Evolutionary conservation across 768 basidiomycete genomes (phyloP).

Genomic region (Suillus weaverae): DNA sequence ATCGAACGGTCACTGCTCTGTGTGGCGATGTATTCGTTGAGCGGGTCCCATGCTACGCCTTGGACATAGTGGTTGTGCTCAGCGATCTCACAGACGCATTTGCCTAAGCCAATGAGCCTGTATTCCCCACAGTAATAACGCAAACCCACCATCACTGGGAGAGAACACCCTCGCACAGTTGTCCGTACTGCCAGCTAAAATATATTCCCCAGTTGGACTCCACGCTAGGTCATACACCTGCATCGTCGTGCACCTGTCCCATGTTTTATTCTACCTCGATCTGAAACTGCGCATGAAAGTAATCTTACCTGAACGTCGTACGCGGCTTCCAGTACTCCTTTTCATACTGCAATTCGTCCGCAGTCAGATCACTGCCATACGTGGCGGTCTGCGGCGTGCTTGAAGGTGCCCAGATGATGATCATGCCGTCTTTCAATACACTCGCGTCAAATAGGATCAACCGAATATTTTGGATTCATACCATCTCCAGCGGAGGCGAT

Average conservation of each 20-base stretch:
- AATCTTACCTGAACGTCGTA: slow-evolving; percentile 74
- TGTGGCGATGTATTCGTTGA: slow-evolving; percentile 96
- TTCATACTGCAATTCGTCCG: slow-evolving; percentile 83
- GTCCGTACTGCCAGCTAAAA: slow-evolving; percentile 96
- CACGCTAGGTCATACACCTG: slow-evolving; percentile 98
- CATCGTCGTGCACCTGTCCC: slow-evolving; percentile 82
- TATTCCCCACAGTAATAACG: slow-evolving; percentile 3
- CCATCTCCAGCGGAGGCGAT: slow-evolving; percentile 98
- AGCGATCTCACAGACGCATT: slow-evolving; percentile 85
- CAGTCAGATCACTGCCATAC: slow-evolving; percentile 80
- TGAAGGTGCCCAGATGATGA: slow-evolving; percentile 92
- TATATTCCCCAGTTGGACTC: slow-evolving; percentile 93
- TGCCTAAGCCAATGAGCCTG: slow-evolving; percentile 47
- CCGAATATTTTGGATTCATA: slow-evolving; percentile 39
- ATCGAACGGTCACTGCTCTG: slow-evolving; percentile 96
- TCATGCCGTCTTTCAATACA: slow-evolving; percentile 78
- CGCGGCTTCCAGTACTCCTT: slow-evolving; percentile 95
- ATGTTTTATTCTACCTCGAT: slow-evolving; percentile 14
- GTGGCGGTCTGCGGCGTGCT: slow-evolving; percentile 65
- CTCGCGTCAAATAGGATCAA: slow-evolving; percentile 12
- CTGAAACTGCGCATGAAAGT: neutral
- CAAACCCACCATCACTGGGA: slow-evolving; percentile 61
- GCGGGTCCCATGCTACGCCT: slow-evolving; percentile 98
- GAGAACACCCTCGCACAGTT: slow-evolving; percentile 88
- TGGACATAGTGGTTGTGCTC: slow-evolving; percentile 98